These are phyloP conservation scores for Pseudogymnoascus sp. DNA, from an alignment of 2,329 filamentous ascomycete genomes.

Conservation along the genomic window DNA sequence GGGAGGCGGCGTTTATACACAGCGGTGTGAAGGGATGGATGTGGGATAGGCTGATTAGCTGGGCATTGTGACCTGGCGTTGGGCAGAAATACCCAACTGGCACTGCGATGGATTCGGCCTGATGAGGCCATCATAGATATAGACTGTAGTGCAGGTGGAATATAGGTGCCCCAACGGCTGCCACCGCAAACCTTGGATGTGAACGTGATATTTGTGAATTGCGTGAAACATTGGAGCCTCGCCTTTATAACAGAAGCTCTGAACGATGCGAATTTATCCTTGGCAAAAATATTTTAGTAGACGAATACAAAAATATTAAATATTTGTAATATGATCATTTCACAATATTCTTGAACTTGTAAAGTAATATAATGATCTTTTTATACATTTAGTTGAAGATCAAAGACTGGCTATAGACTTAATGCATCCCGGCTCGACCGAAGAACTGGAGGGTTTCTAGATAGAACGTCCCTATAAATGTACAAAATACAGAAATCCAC, in stretches of 20 bases:
- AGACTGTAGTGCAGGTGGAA: constrained; percentile 8
- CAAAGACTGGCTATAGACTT: not conserved
- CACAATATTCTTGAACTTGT: not conserved
- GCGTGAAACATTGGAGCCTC: not conserved
- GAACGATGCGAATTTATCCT: not conserved
- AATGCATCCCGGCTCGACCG: not conserved
- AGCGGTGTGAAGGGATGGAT: not conserved
- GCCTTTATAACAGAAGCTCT: not conserved
- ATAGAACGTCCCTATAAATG: not conserved
- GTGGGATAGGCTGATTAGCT: not conserved
- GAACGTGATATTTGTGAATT: not conserved
- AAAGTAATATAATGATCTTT: no score
- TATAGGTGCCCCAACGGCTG: constrained; percentile 6
- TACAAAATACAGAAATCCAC: not conserved
- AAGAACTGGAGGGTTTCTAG: no score
- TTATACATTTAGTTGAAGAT: not conserved
- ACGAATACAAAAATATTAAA: not conserved
- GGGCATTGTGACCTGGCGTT: not conserved
- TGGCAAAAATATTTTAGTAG: not conserved
- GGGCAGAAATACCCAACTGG: not conserved
- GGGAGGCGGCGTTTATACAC: not conserved
- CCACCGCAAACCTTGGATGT: not conserved
- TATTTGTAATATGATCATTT: not conserved
- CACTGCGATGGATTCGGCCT: not conserved
- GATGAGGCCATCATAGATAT: constrained; percentile 4